Evolutionary conservation across 495 filamentous ascomycete species (phyloP).

Genomic region (Xylaria intraflava): DNA sequence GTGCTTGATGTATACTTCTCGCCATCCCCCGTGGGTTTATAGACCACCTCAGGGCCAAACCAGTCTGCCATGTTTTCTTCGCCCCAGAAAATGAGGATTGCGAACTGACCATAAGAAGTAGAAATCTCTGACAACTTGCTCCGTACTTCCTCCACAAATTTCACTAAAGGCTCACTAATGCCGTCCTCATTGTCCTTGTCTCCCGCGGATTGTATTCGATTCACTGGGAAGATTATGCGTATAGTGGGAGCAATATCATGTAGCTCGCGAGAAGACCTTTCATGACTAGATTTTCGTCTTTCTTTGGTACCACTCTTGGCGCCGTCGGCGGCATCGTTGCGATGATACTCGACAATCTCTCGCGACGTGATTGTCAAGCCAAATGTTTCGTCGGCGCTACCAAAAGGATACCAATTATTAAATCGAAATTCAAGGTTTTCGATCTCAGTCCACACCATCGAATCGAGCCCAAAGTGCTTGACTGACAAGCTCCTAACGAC

Average conservation of each 20-base stretch:
- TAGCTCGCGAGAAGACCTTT: not conserved
- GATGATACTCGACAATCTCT: slow-evolving; percentile 4
- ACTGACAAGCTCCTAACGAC: not conserved
- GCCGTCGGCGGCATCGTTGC: not conserved
- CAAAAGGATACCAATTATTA: slow-evolving; percentile 4
- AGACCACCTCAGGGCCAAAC: slow-evolving; percentile 6
- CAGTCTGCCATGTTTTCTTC: slow-evolving; percentile 3
- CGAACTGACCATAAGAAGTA: not conserved
- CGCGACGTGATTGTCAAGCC: slow-evolving; percentile 1
- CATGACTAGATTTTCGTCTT: not conserved
- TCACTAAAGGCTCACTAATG: not conserved
- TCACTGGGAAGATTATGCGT: not conserved
- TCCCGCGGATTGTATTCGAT: not conserved
- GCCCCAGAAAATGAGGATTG: slow-evolving; percentile 6
- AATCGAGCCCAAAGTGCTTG: slow-evolving; percentile 1
- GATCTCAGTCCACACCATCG: not conserved
- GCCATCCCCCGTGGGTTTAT: slow-evolving; percentile 1
- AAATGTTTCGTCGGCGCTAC: slow-evolving; percentile 3
- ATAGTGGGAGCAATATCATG: slow-evolving; percentile 6
- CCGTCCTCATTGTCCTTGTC: slow-evolving; percentile 2
- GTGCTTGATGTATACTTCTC: not conserved
- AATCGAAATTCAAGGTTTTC: not conserved
- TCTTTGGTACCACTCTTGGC: not conserved
- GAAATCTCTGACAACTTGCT: not conserved
- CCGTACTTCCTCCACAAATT: slow-evolving; percentile 1